Base-by-base conservation (phyloP, 352 stramenopile genomes). In the Phytophthora pinifolia region DNA sequence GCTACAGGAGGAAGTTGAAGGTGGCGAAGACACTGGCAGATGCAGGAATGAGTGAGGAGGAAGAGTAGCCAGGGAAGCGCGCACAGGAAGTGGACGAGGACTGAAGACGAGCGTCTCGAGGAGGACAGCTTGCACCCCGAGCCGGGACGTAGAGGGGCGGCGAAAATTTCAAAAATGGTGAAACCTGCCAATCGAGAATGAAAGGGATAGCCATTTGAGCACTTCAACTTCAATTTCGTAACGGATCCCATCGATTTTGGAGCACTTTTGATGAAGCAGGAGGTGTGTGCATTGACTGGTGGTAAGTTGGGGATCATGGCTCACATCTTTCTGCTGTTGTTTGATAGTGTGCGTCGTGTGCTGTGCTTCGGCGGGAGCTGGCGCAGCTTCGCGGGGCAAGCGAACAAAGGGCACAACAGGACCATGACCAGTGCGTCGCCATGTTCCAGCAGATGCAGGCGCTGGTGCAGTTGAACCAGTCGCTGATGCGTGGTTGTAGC, bases 391-490 rank as follows among this genome's bases (percentile, higher is more conserved):
- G 25, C 13, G 35, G 38, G 13, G 31, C 22, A 9, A 75, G 49
- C 20, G 37, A 76, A 22, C 6, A 55, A 15, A 52, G 64, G 29
- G 75, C 72, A 12, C 31, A 36, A 18, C 33, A 42, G 5, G 75
- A 85, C 31, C 64, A 75, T 17, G 41, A 70, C 9, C 59, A 72
- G 20, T 83, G 75, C 18, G 36, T 67, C 1, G 54, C 48, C 6
- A 79, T 85, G 58, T 77, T 65, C 36, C 63, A 79, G 32, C 67
- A 76, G 18, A 72, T 85, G 59, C 57, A 85, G 54, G 54, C 61
- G 20, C 59, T 85, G 20, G 72, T 66, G 29, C 51, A 43, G 12
- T 54, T 83, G 13, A 83, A 83, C 29, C 30, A 59, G 27, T 54
- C 61, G 13, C 41, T 75, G 0, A 17, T 48, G 8, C 29, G 44